These are phyloP conservation scores for Colletotrichum euphorbiae DNA, from an alignment of 2,329 filamentous ascomycete genomes.

Conservation along the genomic window DNA sequence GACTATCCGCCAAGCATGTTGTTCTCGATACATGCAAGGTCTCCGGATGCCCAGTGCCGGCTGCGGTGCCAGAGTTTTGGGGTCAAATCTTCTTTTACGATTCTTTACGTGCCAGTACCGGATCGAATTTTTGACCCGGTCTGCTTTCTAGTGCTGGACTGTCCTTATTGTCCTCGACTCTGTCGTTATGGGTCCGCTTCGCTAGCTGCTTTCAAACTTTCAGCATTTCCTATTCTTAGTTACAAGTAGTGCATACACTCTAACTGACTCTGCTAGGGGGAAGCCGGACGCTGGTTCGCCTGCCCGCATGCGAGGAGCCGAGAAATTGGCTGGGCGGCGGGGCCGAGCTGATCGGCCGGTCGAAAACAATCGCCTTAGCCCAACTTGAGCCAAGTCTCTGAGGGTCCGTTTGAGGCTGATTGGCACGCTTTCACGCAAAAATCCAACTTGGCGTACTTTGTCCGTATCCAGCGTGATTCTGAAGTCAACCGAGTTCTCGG, in stretches of 20 bases:
- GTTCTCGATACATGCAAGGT: no score
- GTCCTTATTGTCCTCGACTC: no score
- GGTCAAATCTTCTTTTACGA: no score
- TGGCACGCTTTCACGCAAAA: slow-evolving; percentile 11
- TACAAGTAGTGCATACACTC: not conserved
- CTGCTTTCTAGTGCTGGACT: no score
- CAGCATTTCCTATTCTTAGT: slow-evolving; percentile 11
- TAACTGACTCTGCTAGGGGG: slow-evolving; percentile 2
- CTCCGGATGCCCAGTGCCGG: no score
- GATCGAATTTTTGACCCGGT: no score
- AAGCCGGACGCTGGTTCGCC: slow-evolving; percentile 2
- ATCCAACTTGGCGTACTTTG: not conserved
- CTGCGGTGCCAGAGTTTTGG: no score
- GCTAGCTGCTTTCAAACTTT: no score
- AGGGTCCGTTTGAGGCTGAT: not conserved
- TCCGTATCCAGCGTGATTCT: slow-evolving; percentile 24
- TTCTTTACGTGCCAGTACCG: no score
- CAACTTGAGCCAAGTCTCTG: not conserved
- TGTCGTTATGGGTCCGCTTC: no score
- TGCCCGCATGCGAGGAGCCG: slow-evolving; percentile 11
- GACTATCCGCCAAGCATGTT: no score
- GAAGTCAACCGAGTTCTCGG: slow-evolving; percentile 19
- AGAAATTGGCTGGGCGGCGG: slow-evolving; percentile 25
- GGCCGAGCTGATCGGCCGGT: slow-evolving; percentile 18
- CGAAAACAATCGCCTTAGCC: slow-evolving; percentile 7